Percentiles rank a stretch among this genome's conserved stretches.
Evolutionary conservation across 2,329 filamentous ascomycete species (phyloP).

Genomic region (Epichloe sibirici): DNA sequence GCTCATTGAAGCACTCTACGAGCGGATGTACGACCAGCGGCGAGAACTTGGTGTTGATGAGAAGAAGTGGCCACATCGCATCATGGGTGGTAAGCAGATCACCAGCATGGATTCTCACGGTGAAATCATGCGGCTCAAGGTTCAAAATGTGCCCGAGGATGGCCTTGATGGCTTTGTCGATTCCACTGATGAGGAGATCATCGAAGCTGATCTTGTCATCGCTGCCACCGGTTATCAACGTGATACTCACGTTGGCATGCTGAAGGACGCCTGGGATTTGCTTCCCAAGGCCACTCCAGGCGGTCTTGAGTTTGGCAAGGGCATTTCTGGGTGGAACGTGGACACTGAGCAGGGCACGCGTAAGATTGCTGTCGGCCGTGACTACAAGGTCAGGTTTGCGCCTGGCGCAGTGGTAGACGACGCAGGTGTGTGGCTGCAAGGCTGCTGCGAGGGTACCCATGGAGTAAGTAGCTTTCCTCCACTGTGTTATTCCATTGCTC

Average conservation of each 20-base stretch:
- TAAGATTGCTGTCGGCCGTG: constrained; percentile 55
- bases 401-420: constrained; percentile 54
- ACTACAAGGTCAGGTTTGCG: constrained; percentile 68
- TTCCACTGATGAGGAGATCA: constrained; percentile 36
- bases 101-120: constrained; percentile 42
- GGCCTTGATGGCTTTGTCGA: constrained; percentile 28
- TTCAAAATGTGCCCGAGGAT: constrained; percentile 36
- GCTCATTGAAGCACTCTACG: constrained; percentile 79
- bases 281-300: constrained; percentile 40
- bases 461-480: constrained; percentile 49
- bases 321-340: constrained; percentile 29
- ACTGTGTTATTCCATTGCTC: background rate
- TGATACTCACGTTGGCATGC: constrained; percentile 65
- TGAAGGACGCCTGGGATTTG: constrained; percentile 53
- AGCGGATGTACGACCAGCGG: constrained; percentile 76
- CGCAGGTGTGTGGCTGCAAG: constrained; percentile 83
- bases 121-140: constrained; percentile 44
- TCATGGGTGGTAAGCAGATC: constrained; percentile 58
- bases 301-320: constrained; percentile 19
- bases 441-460: constrained; percentile 86
- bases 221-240: constrained; percentile 80
- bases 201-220: constrained; percentile 72
- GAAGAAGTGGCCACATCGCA: constrained; percentile 67
- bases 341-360: constrained; percentile 24
- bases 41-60: constrained; percentile 57